Conservation (phyloP, 177 flowering plant species). For the Tripterygium wilfordii region DNA sequence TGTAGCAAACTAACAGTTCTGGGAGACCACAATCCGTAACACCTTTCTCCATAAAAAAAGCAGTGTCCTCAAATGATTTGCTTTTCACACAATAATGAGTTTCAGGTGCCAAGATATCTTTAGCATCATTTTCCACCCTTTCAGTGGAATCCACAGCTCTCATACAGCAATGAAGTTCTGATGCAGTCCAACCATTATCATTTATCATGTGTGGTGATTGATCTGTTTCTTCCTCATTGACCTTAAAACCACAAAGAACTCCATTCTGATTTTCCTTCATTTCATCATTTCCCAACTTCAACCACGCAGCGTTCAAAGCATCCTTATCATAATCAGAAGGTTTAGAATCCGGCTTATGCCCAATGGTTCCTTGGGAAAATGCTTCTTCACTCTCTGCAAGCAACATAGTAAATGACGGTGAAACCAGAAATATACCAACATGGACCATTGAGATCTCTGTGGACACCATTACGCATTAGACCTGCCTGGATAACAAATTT, state of each 20-base stretch:
- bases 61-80: slow-evolving; percentile 25
- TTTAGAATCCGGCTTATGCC: slow-evolving; percentile 9
- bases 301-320: slow-evolving; percentile 14
- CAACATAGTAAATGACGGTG: no score
- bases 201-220: slow-evolving; percentile 4
- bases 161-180: slow-evolving; percentile 13
- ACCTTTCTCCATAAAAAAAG: slow-evolving; percentile 40
- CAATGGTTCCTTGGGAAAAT: slow-evolving; percentile 7
- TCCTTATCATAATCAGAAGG: slow-evolving; percentile 13
- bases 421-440: no score
- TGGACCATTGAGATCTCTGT: no score
- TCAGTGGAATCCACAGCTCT: slow-evolving; percentile 4
- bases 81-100: slow-evolving; percentile 11
- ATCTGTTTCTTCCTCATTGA: slow-evolving; percentile 10
- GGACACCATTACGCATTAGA: no score
- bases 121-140: slow-evolving; percentile 5
- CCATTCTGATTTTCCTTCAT: slow-evolving; percentile 20
- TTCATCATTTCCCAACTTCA: slow-evolving; percentile 11
- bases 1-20: slow-evolving; percentile 50
- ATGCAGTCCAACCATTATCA: slow-evolving; percentile 8
- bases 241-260: slow-evolving; percentile 2
- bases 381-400: slow-evolving; percentile 19
- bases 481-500: no score
- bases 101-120: slow-evolving; percentile 5
- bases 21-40: slow-evolving; percentile 46